Conservation (phyloP, 257 asterid genomes). For the Euphrasia confusa region DNA sequence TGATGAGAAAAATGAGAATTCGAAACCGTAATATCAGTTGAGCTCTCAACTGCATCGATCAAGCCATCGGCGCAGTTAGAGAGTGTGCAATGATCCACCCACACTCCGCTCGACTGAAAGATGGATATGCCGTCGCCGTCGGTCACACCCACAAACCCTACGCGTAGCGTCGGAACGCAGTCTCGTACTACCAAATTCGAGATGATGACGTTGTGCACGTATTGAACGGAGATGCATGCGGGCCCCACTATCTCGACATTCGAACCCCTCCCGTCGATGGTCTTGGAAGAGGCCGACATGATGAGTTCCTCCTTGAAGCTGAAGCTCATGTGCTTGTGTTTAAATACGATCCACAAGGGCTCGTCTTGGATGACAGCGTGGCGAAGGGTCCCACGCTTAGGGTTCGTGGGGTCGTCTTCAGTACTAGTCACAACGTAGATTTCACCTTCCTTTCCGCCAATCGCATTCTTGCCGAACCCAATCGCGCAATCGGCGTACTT, state of each 20-base stretch:
- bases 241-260: constrained; percentile 47
- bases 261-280: constrained; percentile 87
- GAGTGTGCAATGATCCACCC: constrained; percentile 81
- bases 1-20: constrained; percentile 72
- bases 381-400: constrained; percentile 68
- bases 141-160: too few species aligned
- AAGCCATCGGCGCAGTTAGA: constrained; percentile 65
- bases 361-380: constrained; percentile 57
- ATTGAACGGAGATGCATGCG: too few species aligned
- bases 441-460: constrained; percentile 63
- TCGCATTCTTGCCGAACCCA: constrained; percentile 64
- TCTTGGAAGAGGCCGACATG: constrained; percentile 64
- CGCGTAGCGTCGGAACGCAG: too few species aligned
- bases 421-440: constrained; percentile 53
- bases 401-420: constrained; percentile 51
- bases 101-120: constrained; percentile 57
- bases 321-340: constrained; percentile 51
- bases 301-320: constrained; percentile 56
- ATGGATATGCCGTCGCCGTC: constrained; percentile 84
- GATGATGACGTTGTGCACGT: too few species aligned
- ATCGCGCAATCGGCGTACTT: constrained; percentile 45
- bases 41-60: constrained; percentile 66
- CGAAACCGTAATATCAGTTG: constrained; percentile 68
- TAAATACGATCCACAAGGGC: constrained; percentile 68
- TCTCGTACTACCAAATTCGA: too few species aligned